A percentile compares a stretch with the other conserved stretches of the same genome.
Conservation (phyloP, 2,329 filamentous ascomycete genomes). For the Zalaria sp. region DNA sequence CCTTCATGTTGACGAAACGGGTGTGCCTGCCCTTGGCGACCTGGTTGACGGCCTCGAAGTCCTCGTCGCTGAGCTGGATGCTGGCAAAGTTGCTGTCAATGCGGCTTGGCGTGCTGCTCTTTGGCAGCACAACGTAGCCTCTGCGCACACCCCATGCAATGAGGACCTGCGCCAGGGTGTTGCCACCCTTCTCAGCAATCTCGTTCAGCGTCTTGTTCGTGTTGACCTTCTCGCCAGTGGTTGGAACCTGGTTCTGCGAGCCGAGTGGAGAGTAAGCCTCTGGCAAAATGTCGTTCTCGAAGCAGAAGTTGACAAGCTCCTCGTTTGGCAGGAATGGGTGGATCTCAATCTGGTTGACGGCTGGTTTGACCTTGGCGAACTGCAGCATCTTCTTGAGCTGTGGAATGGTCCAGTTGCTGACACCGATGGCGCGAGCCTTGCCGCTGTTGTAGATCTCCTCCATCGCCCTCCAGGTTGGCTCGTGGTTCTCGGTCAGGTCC, state of each 20-base stretch:
- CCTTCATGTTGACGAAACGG: conserved; percentile 72
- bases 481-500: conserved; percentile 50
- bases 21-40: conserved; percentile 53
- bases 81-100: conserved; percentile 56
- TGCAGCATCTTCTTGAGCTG: conserved; percentile 29
- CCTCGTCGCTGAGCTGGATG: conserved; percentile 38
- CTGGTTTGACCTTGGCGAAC: conserved; percentile 25
- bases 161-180: conserved; percentile 46
- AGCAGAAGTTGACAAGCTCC: conserved; percentile 43
- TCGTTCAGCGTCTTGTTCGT: conserved; percentile 45
- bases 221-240: conserved; percentile 51
- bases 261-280: conserved; percentile 45
- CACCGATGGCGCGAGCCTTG: conserved; percentile 39
- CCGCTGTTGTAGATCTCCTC: conserved; percentile 41
- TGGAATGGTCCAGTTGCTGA: conserved; percentile 36
- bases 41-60: conserved; percentile 46
- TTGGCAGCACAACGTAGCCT: conserved; percentile 54
- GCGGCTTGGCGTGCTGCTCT: conserved; percentile 52
- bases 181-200: conserved; percentile 42
- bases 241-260: conserved; percentile 55
- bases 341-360: conserved; percentile 35
- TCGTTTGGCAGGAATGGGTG: conserved; percentile 49
- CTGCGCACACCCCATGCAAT: conserved; percentile 53
- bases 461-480: conserved; percentile 49
- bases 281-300: conserved; percentile 41